Evolutionary conservation across 2,329 filamentous ascomycete species (phyloP).

Genomic region (Scedosporium dehoogii): DNA sequence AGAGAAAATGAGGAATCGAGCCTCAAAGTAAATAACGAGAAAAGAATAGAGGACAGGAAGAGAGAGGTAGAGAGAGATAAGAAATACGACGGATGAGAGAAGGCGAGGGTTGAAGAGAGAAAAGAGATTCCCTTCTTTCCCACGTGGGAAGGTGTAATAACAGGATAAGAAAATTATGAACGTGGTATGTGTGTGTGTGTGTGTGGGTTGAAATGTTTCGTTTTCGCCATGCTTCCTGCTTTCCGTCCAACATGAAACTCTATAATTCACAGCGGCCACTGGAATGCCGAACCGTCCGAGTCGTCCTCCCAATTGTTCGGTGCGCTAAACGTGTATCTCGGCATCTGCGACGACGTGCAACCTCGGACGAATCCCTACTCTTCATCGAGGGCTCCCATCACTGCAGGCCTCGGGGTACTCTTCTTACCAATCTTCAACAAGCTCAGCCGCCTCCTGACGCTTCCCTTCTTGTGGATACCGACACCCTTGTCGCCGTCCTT

Average conservation of each 20-base stretch:
- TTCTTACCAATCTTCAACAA: conserved; percentile 67
- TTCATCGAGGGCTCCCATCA: conserved; percentile 46
- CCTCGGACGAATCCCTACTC: conserved; percentile 33
- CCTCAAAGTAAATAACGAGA: not conserved
- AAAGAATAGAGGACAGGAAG: not conserved
- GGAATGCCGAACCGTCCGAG: conserved; percentile 6
- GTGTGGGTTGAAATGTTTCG: not conserved
- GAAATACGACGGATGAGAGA: conserved; percentile 1
- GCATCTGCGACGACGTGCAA: conserved; percentile 14
- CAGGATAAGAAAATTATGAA: conserved; percentile 1
- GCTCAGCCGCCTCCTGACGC: conserved; percentile 69
- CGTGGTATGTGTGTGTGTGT: not conserved
- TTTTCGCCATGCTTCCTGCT: not conserved
- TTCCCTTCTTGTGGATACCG: conserved; percentile 41
- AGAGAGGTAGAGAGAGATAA: conserved; percentile 2
- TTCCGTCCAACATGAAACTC: not conserved
- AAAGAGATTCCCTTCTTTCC: not conserved
- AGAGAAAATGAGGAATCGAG: conserved; percentile 1
- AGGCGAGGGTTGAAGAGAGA: conserved; percentile 6
- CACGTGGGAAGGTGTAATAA: not conserved
- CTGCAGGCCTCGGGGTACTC: conserved; percentile 42
- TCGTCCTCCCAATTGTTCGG: conserved; percentile 14
- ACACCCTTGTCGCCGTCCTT: conserved; percentile 21
- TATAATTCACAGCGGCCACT: not conserved
- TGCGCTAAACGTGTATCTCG: conserved; percentile 11